Base-by-base conservation (phyloP, 2,329 filamentous ascomycete genomes). In the Cryphonectria carpinicola region DNA sequence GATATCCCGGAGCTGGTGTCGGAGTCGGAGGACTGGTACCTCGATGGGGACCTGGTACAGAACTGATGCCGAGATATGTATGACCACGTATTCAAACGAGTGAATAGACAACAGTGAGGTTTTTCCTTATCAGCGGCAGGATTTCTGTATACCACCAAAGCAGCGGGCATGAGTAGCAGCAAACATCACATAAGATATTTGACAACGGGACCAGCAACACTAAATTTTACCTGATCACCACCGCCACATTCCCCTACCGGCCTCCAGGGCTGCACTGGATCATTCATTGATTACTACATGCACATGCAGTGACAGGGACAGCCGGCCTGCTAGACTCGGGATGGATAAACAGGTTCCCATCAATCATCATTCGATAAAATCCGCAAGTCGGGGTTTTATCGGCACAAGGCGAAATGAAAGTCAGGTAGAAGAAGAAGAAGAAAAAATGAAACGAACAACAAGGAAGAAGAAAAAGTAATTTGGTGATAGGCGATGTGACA, bases 1-100 rank as follows among this genome's bases (percentile, higher is more conserved):
- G 92, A 97, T 76, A 94, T 97, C 76, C 93, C 94, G 35, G 84
- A 86, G 70, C 84, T 96, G 69, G 88, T 93, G 58, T 70, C 74
- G 10, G 73, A 72, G 67, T 60, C 71, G n/a, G 73, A 73, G 67
- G 73, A 75, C 41, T 71, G 70, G 62, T 54, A 74, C 66, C 52
- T 71, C 58, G 66, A 62, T 52, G 67, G 68, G 41, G 68, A 68
- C 60, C 64, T 67, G 68, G 60, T 61, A 3, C 54, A 52, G 56
- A 32, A 62, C 28, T 46, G 32, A 69, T 35, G 66, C 46, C 22
- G 37, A 32, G 10, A 37, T 25, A 37, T 25, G 61, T 3, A 19
- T 39, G 58, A 11, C 25, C 17, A 22, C 3, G 10, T 49, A 49
- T 5, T n/a, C 22, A 49, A 56, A 56, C 52, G 52, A 58, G 25